Evolutionary conservation across 2,329 filamentous ascomycete genomes (phyloP).

Genomic region (Calonectria montana): DNA sequence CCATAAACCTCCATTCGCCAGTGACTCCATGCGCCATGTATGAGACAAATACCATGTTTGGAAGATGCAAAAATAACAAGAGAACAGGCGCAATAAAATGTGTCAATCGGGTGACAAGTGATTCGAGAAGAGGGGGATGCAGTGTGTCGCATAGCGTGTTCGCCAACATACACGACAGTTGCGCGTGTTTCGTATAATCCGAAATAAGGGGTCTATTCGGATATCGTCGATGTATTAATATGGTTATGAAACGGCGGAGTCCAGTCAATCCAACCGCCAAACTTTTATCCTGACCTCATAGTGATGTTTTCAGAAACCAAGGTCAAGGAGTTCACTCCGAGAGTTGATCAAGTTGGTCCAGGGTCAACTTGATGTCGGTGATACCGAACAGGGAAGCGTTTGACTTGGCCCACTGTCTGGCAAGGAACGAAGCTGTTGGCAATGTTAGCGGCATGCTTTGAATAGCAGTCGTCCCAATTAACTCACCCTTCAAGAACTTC

Average conservation of each 20-base stretch:
- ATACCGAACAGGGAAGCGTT: constrained; percentile 71
- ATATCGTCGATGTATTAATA: constrained; percentile 48
- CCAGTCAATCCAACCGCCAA: constrained; percentile 46
- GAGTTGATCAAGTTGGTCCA: constrained; percentile 67
- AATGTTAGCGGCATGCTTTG: background rate
- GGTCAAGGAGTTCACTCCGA: constrained; percentile 43
- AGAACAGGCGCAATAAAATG: constrained; percentile 40
- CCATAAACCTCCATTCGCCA: constrained; percentile 49
- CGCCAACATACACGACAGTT: constrained; percentile 30
- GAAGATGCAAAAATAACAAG: constrained; percentile 49
- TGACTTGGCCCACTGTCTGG: constrained; percentile 93
- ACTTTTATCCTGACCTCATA: constrained; percentile 44
- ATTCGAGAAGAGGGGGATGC: constrained; percentile 39
- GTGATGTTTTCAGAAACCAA: constrained; percentile 27
- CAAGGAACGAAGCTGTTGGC: constrained; percentile 82
- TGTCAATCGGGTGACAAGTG: constrained; percentile 40
- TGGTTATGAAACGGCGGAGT: constrained; percentile 43
- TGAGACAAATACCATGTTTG: constrained; percentile 52
- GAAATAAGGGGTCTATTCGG: constrained; percentile 32
- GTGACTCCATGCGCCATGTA: constrained; percentile 56
- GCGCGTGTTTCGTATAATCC: constrained; percentile 39
- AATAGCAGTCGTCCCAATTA: background rate
- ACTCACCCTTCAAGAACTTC: constrained; percentile 96
- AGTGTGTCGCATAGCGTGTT: constrained; percentile 28
- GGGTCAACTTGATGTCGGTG: constrained; percentile 58